Evolutionary conservation across 2,329 filamentous ascomycete species (phyloP).

Genomic region (Pseudohalonectria lignicola): DNA sequence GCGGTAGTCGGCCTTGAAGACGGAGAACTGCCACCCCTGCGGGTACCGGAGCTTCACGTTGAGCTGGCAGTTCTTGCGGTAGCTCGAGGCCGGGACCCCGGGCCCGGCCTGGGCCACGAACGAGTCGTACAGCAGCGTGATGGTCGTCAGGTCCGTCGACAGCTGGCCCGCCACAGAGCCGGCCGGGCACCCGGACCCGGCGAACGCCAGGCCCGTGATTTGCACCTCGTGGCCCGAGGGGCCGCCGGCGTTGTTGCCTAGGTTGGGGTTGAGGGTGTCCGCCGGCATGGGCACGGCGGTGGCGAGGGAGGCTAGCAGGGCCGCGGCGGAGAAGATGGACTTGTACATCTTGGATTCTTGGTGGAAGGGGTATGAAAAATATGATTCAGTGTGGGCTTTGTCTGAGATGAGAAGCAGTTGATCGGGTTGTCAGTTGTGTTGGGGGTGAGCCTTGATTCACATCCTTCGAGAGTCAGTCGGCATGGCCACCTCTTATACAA

Average conservation of each 20-base stretch:
- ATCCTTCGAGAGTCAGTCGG: too few species aligned
- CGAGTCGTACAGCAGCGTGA: constrained; percentile 40
- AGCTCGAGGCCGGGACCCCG: constrained; percentile 25
- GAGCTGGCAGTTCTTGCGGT: constrained; percentile 42
- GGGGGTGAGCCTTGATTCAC: too few species aligned
- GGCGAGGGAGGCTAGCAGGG: constrained; percentile 3
- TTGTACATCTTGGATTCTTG: background rate
- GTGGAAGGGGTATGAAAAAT: too few species aligned
- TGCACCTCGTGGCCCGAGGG: constrained; percentile 14
- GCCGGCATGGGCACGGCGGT: constrained; percentile 4
- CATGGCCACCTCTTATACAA: too few species aligned
- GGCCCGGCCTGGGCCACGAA: constrained; percentile 38
- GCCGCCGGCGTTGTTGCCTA: too few species aligned
- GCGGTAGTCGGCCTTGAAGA: constrained; percentile 39
- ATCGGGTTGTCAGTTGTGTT: too few species aligned
- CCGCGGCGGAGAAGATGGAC: constrained; percentile 1
- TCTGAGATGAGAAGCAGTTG: too few species aligned
- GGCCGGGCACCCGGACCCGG: constrained; percentile 16
- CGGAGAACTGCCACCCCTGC: constrained; percentile 38
- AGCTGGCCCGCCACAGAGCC: constrained; percentile 13
- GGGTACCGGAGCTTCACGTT: constrained; percentile 40
- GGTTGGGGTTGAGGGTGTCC: too few species aligned
- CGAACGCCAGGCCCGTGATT: constrained; percentile 14
- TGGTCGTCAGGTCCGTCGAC: constrained; percentile 13
- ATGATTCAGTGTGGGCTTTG: background rate